These are phyloP conservation scores for Rheum nobile DNA, from an alignment of 148 eudicot genomes.

Conservation along the genomic window DNA sequence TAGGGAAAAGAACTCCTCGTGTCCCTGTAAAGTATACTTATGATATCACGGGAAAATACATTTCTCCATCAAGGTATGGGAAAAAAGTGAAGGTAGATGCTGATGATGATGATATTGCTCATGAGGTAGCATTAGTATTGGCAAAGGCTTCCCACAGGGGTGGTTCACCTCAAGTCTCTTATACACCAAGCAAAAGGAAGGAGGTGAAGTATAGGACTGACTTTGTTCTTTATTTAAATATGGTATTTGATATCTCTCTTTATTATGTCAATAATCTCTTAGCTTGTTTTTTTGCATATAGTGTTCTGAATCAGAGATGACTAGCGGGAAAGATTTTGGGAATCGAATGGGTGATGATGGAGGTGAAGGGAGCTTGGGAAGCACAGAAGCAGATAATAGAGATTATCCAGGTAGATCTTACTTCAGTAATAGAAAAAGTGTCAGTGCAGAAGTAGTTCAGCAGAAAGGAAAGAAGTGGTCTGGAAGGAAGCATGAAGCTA, in stretches of 20 bases:
- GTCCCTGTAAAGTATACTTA: too few relatives aligned
- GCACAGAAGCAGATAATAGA: too few relatives aligned
- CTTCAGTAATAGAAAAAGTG: slow-evolving; percentile 24
- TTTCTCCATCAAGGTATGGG: slow-evolving; percentile 61
- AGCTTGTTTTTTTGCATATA: slow-evolving; percentile 19
- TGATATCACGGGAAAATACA: slow-evolving; percentile 43
- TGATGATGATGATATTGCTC: too few relatives aligned
- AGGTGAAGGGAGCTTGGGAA: too few relatives aligned
- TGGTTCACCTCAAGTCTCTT: slow-evolving; percentile 81
- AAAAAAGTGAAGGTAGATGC: slow-evolving; percentile 42
- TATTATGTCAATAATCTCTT: not conserved
- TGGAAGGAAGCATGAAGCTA: slow-evolving; percentile 41
- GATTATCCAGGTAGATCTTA: too few relatives aligned
- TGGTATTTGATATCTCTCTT: not conserved
- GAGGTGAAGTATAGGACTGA: slow-evolving; percentile 9
- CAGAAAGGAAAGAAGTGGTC: slow-evolving; percentile 35
- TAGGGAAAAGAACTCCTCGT: slow-evolving; percentile 98
- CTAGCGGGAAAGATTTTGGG: too few relatives aligned
- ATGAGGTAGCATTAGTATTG: too few relatives aligned
- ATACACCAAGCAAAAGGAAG: slow-evolving; percentile 52
- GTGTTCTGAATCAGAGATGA: too few relatives aligned
- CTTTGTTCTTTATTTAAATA: not conserved
- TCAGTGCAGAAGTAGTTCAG: slow-evolving; percentile 17
- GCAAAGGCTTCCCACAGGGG: too few relatives aligned
- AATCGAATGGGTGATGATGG: too few relatives aligned